Percentiles rank a stretch among this genome's conserved stretches.
phyloP scores from a whole-genome alignment of 441 rosid species.

The Rhodomyrtus psidioides region DNA sequence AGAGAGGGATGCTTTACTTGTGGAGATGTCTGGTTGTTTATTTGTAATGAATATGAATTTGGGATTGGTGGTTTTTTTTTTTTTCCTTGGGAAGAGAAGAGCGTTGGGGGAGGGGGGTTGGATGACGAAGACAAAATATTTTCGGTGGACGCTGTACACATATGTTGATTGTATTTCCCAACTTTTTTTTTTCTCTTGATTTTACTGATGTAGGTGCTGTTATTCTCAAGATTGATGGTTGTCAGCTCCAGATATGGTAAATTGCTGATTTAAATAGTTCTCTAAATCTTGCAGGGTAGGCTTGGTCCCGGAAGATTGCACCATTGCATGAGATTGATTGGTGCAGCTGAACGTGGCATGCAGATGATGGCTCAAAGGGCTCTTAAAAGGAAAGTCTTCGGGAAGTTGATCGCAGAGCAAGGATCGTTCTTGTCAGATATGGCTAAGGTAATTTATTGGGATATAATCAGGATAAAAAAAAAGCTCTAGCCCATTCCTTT shows the following conservation, averaged over 20 bases:
- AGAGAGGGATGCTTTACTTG: neutral
- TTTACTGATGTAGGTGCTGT: neutral
- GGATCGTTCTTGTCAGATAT: slow-evolving; percentile 85
- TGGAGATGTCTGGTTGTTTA: neutral
- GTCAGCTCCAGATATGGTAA: neutral
- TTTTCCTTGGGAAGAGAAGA: neutral
- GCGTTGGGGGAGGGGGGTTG: neutral
- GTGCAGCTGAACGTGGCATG: slow-evolving; percentile 99
- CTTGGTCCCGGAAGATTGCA: slow-evolving; percentile 98
- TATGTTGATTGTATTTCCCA: neutral
- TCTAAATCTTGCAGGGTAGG: slow-evolving; percentile 64
- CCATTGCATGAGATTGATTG: slow-evolving; percentile 95
- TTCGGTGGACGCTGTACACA: neutral
- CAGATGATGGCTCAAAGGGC: slow-evolving; percentile 89
- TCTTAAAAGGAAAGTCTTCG: slow-evolving; percentile 69
- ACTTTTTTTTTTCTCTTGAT: neutral
- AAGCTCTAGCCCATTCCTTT: neutral
- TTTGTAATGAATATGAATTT: neutral
- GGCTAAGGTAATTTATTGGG: slow-evolving; percentile 57
- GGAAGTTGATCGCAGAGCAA: slow-evolving; percentile 81
- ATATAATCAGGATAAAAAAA: neutral
- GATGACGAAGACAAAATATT: neutral
- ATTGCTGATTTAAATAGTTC: neutral
- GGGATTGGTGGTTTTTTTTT: neutral
- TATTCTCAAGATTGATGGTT: neutral